Conservation (phyloP, 2,329 filamentous ascomycete species). For the Biscogniauxia marginata region DNA sequence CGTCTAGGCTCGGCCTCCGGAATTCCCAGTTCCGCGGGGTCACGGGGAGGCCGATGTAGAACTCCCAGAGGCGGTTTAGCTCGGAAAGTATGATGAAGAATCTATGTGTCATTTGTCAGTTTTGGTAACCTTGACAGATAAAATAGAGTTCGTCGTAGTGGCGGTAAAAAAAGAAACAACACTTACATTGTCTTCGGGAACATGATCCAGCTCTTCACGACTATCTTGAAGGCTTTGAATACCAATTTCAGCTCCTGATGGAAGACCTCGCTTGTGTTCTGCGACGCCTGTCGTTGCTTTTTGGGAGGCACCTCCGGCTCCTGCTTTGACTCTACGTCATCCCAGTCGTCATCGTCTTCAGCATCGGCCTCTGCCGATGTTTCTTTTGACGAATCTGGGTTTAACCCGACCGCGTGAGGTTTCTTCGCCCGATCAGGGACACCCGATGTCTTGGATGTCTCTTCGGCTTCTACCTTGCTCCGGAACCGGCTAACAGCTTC, state of each 20-base stretch:
- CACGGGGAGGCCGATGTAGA: constrained; percentile 54
- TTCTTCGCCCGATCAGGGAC: constrained; percentile 42
- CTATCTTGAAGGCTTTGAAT: constrained; percentile 60
- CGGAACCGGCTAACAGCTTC: constrained; percentile 72
- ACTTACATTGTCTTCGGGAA: constrained; percentile 72
- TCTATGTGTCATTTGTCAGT: constrained; percentile 28
- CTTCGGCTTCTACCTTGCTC: constrained; percentile 43
- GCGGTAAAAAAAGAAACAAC: neutral
- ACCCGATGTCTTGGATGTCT: constrained; percentile 18
- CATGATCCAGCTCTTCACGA: constrained; percentile 68
- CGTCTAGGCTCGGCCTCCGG: constrained; percentile 44
- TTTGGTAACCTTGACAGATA: neutral
- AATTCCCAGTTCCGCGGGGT: constrained; percentile 48
- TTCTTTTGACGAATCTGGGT: constrained; percentile 14
- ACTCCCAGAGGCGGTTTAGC: constrained; percentile 45
- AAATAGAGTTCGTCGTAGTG: neutral
- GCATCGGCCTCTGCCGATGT: constrained; percentile 17
- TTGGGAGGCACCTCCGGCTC: constrained; percentile 38
- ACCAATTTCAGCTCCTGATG: constrained; percentile 64
- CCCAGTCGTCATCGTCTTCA: constrained; percentile 36
- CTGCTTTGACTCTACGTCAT: constrained; percentile 28
- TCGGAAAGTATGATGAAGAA: constrained; percentile 46
- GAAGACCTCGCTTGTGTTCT: constrained; percentile 55
- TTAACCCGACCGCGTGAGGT: constrained; percentile 40
- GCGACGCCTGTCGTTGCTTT: constrained; percentile 28